Conservation (phyloP, 805 yeast genomes). For the Teunomyces barrocoloradensis region DNA sequence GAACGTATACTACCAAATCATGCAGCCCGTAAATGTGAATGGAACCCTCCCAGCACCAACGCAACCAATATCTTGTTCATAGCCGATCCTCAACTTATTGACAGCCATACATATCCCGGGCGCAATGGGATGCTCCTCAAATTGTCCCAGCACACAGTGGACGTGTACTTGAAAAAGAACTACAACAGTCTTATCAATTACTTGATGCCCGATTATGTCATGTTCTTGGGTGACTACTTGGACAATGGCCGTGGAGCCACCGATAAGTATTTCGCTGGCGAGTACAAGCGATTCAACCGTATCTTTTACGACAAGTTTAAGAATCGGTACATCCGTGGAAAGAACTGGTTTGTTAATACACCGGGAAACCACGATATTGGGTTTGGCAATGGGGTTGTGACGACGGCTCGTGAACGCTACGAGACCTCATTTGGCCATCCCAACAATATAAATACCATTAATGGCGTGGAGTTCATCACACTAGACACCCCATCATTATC, state of each 20-base stretch:
- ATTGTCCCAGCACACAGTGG: conserved; percentile 42
- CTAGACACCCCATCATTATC: conserved; percentile 21
- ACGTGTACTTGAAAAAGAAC: conserved; percentile 35
- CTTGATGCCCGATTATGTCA: conserved; percentile 34
- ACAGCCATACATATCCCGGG: conserved; percentile 44
- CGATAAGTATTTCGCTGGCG: conserved; percentile 28
- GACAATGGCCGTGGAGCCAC: conserved; percentile 40
- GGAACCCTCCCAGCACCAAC: conserved; percentile 22
- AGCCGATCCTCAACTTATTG: conserved; percentile 46
- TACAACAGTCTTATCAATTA: conserved; percentile 30
- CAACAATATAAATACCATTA: conserved; percentile 22
- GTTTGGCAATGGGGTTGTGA: conserved; percentile 23
- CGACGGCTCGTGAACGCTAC: conserved; percentile 28
- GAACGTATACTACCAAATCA: conserved; percentile 31
- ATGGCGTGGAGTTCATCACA: conserved; percentile 30
- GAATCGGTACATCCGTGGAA: conserved; percentile 10
- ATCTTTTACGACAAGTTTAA: conserved; percentile 24
- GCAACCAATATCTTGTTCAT: conserved; percentile 32
- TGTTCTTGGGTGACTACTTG: conserved; percentile 42
- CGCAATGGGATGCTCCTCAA: conserved; percentile 28
- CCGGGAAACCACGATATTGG: conserved; percentile 31
- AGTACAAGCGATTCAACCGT: conserved; percentile 29
- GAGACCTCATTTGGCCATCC: conserved; percentile 29
- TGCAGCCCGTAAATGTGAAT: conserved; percentile 27
- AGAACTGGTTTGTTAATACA: conserved; percentile 29